A percentile compares a stretch with the other conserved stretches of the same genome.
phyloP scores from a whole-genome alignment of 2,329 filamentous ascomycete species.

The Fusarium sp. region DNA sequence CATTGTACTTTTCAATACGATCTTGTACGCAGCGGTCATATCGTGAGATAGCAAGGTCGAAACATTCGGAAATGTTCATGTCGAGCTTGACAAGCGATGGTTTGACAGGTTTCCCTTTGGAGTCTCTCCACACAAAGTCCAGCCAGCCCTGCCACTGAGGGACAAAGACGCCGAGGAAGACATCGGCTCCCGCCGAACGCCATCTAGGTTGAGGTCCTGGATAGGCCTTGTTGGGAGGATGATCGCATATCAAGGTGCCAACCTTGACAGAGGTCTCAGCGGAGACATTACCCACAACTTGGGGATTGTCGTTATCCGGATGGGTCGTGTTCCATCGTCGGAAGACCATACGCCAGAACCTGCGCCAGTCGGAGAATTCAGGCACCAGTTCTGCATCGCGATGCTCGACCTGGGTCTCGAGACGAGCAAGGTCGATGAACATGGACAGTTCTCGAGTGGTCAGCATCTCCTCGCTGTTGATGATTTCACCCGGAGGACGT shows the following conservation, averaged over 20 bases:
- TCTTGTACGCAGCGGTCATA: background rate
- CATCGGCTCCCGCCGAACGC: background rate
- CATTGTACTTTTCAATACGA: constrained; percentile 1
- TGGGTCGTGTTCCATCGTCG: constrained; percentile 3
- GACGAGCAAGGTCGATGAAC: background rate
- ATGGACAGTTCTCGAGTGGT: background rate
- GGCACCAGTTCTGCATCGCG: background rate
- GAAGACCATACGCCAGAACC: constrained; percentile 6
- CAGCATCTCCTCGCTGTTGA: background rate
- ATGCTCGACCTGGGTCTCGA: background rate
- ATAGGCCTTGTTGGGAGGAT: background rate
- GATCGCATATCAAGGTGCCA: background rate
- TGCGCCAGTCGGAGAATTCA: background rate
- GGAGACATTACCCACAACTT: background rate
- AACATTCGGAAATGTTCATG: background rate
- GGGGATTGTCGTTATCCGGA: background rate
- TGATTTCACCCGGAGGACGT: background rate
- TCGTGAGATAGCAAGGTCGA: background rate
- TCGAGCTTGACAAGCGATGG: background rate
- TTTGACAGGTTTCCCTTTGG: background rate
- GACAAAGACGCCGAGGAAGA: background rate
- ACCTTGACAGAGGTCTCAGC: background rate
- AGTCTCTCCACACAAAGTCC: background rate
- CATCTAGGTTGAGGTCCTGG: background rate
- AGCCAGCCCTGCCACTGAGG: background rate